A percentile compares a stretch with the other conserved stretches of the same genome.
Conservation (phyloP, 306 rosid genomes). For the Quercus berberidifolia region DNA sequence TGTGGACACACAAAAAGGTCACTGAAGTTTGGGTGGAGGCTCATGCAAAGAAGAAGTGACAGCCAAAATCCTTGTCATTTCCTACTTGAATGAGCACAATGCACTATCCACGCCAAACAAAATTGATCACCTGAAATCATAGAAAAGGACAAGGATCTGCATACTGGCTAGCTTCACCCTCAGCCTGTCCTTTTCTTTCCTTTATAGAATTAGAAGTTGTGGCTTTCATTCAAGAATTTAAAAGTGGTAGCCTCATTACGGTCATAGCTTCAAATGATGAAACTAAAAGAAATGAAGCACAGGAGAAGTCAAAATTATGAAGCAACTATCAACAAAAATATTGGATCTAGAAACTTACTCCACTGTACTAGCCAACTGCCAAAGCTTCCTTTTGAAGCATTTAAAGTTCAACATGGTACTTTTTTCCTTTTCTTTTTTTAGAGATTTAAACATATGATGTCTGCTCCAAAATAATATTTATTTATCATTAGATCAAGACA, state of each 20-base stretch:
- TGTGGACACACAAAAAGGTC: constrained; percentile 20
- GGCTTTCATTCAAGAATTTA: neutral
- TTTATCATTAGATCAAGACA: no score
- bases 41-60: constrained; percentile 31
- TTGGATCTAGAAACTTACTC: no score
- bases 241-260: neutral
- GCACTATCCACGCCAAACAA: constrained; percentile 38
- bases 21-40: constrained; percentile 25
- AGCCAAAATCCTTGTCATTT: constrained; percentile 32
- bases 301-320: neutral
- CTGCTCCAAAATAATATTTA: no score
- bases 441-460: no score
- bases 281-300: neutral
- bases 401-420: no score
- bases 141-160: neutral
- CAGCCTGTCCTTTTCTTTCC: neutral
- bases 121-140: constrained; percentile 2
- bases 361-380: no score
- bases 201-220: neutral
- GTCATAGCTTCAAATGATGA: neutral
- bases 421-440: no score
- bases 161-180: neutral
- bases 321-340: no score
- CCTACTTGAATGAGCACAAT: constrained; percentile 31
- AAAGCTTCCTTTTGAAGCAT: no score